Percentiles rank a stretch among this genome's conserved stretches.
phyloP scores from a whole-genome alignment of 176 grass and related monocot genomes.

The Aegilops sharonensis region DNA sequence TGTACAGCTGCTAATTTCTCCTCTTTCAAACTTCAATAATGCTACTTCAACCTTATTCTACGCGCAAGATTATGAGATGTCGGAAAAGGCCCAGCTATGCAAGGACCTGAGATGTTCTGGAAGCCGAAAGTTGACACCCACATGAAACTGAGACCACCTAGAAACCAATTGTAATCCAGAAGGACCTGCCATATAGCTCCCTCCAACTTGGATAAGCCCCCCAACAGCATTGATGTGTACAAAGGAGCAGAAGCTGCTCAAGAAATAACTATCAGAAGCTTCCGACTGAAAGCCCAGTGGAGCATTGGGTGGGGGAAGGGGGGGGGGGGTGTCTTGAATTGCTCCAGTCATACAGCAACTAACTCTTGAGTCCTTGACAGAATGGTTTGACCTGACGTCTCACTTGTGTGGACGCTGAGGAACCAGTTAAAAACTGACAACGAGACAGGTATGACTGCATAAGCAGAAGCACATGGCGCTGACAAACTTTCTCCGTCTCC shows the following conservation, averaged over 20 bases:
- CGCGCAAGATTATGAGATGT: neutral
- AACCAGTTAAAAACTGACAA: neutral
- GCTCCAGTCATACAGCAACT: conserved; percentile 5
- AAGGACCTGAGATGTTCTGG: neutral
- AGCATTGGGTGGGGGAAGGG: neutral
- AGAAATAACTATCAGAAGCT: conserved; percentile 5
- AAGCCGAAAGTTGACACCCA: neutral
- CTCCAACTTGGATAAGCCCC: neutral
- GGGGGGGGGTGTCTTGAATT: neutral
- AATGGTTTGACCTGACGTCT: neutral
- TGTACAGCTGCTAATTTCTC: neutral
- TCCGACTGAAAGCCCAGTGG: neutral
- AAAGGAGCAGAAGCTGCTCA: conserved; percentile 1
- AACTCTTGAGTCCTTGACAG: neutral
- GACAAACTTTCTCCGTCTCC: neutral
- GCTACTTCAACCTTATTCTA: neutral
- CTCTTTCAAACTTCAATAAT: neutral
- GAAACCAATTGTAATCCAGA: neutral
- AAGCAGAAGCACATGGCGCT: neutral
- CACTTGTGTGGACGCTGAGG: neutral
- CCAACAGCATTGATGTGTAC: neutral
- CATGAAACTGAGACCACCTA: neutral
- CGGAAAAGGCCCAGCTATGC: neutral
- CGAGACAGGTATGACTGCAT: neutral
- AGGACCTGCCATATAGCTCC: conserved; percentile 5